These are phyloP conservation scores for Fraxinus angustifolia DNA, from an alignment of 305 asterid genomes.

Conservation along the genomic window DNA sequence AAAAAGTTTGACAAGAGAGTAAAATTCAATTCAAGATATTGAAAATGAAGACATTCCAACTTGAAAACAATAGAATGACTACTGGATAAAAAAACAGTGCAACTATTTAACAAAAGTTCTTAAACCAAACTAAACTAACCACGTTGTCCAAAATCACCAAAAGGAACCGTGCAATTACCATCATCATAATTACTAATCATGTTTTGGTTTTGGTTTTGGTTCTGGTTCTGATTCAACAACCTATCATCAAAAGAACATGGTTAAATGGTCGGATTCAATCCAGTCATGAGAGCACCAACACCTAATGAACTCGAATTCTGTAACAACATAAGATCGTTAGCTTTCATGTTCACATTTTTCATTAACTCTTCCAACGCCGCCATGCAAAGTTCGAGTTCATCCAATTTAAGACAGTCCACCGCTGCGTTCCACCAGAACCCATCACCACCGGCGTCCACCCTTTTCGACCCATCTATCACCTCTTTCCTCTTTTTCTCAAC, in stretches of 20 bases:
- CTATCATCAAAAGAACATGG: not conserved
- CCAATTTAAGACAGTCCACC: not conserved
- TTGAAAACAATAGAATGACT: not conserved
- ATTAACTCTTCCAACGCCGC: not conserved
- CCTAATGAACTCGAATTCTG: not conserved
- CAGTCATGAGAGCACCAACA: not conserved
- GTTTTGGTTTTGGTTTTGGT: not conserved
- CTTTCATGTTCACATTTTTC: not conserved
- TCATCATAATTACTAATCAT: not conserved
- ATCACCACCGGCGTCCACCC: not conserved
- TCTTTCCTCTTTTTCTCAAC: conserved; percentile 43
- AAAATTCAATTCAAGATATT: too few species aligned
- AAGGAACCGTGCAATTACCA: not conserved
- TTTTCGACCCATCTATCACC: conserved; percentile 23
- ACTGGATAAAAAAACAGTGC: not conserved
- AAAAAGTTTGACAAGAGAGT: not conserved
- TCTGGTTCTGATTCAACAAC: not conserved
- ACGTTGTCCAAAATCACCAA: not conserved
- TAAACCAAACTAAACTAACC: not conserved
- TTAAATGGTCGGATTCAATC: not conserved
- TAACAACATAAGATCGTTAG: not conserved
- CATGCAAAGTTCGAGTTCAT: not conserved
- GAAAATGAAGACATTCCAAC: not conserved
- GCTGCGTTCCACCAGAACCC: not conserved
- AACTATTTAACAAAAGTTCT: not conserved